These are phyloP conservation scores for Symbiodinium natans DNA, from an alignment of 73 alveolate species.

Conservation along the genomic window DNA sequence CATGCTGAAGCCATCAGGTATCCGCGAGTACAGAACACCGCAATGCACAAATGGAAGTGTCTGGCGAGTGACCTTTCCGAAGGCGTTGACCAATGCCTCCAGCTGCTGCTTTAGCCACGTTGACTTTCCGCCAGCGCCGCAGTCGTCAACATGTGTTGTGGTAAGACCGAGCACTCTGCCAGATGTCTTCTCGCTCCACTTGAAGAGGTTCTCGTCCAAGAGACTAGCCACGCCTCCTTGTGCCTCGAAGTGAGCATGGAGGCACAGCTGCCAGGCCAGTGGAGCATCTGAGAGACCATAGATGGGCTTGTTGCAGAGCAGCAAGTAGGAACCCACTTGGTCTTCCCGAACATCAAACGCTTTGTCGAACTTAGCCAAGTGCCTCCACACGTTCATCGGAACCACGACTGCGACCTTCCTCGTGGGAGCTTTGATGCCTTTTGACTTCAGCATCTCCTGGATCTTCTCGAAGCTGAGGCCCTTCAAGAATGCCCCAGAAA, in stretches of 20 bases:
- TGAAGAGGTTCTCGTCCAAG: not conserved
- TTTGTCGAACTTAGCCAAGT: too few relatives aligned
- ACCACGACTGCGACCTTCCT: too few relatives aligned
- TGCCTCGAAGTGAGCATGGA: not conserved
- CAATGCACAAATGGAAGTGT: not conserved
- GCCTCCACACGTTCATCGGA: too few relatives aligned
- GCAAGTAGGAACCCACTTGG: too few relatives aligned
- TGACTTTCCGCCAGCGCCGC: not conserved
- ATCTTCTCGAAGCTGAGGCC: not conserved
- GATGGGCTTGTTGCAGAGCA: not conserved
- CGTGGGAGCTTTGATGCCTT: too few relatives aligned
- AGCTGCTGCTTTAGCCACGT: not conserved
- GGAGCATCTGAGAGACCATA: conserved; percentile 11
- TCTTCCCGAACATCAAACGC: too few relatives aligned
- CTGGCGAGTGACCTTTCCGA: not conserved
- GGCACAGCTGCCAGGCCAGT: conserved; percentile 1
- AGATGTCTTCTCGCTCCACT: not conserved
- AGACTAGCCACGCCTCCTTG: not conserved
- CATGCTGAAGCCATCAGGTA: not conserved
- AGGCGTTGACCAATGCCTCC: not conserved
- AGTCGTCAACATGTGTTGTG: not conserved
- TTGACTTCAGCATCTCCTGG: not conserved
- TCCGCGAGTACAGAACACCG: not conserved
- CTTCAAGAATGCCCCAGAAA: not conserved
- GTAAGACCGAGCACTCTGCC: not conserved